These are phyloP conservation scores for Geopyxis carbonaria DNA, from an alignment of 495 filamentous ascomycete genomes.

Conservation along the genomic window DNA sequence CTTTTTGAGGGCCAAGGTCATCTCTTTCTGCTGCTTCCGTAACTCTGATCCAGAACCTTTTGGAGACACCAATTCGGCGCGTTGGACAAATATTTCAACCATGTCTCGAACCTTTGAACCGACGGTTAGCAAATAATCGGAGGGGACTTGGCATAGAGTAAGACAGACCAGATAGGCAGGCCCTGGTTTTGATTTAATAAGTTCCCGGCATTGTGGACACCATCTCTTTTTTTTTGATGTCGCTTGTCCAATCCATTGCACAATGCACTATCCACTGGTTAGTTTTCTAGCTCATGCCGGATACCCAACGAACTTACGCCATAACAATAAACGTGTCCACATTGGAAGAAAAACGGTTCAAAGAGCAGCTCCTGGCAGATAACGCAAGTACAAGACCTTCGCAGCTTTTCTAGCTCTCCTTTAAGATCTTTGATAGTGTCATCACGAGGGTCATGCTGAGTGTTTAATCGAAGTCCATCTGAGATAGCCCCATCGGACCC, in stretches of 20 bases:
- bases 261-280: constrained; percentile 35
- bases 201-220: constrained; percentile 53
- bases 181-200: constrained; percentile 42
- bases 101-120: constrained; percentile 43
- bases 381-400: constrained; percentile 39
- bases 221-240: constrained; percentile 33
- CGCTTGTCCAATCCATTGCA: constrained; percentile 45
- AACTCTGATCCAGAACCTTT: constrained; percentile 48
- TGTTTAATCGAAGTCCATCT: constrained; percentile 1
- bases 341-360: constrained; percentile 54
- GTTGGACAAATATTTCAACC: constrained; percentile 46
- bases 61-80: constrained; percentile 44
- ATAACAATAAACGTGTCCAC: constrained; percentile 64
- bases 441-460: constrained; percentile 1
- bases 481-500: neutral
- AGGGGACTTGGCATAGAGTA: no score
- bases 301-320: constrained; percentile 28
- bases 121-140: neutral
- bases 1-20: constrained; percentile 32
- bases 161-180: constrained; percentile 47
- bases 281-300: constrained; percentile 9
- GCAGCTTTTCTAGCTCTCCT: constrained; percentile 26
- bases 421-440: constrained; percentile 27
- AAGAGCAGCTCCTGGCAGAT: constrained; percentile 54
- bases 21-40: constrained; percentile 39